Conservation (phyloP, 805 yeast species). For the Yarrowia alimentaria region DNA sequence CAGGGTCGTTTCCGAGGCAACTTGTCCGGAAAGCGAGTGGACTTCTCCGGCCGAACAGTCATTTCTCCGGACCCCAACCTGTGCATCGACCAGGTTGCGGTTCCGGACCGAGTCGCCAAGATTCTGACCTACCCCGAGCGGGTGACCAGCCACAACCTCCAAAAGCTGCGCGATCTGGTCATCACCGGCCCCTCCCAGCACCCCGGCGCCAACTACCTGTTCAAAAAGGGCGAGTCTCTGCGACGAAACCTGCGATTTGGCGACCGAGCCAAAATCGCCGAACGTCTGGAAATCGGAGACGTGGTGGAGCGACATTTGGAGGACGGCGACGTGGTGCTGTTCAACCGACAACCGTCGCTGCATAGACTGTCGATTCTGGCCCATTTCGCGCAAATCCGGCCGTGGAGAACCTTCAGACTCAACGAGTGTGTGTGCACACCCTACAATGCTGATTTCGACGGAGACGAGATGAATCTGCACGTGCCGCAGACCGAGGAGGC, state of each 20-base stretch:
- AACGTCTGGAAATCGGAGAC: constrained; percentile 78
- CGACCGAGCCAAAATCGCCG: constrained; percentile 74
- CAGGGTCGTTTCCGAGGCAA: constrained; percentile 99
- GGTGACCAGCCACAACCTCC: constrained; percentile 82
- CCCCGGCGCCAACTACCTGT: constrained; percentile 94
- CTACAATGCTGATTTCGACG: constrained; percentile 98
- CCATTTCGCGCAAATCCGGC: constrained; percentile 93
- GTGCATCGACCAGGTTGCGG: constrained; percentile 95
- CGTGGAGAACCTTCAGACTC: constrained; percentile 96
- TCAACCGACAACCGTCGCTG: constrained; percentile 96
- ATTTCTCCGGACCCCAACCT: constrained; percentile 98
- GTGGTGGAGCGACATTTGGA: constrained; percentile 94
- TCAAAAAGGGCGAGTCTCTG: constrained; percentile 78
- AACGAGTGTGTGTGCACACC: constrained; percentile 99
- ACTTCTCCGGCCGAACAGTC: constrained; percentile 96
- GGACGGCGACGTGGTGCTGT: constrained; percentile 93
- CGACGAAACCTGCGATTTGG: constrained; percentile 89
- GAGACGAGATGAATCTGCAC: constrained; percentile 98
- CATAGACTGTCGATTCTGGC: constrained; percentile 92
- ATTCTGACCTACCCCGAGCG: constrained; percentile 94
- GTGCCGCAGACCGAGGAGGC: constrained; percentile 99
- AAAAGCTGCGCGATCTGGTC: constrained; percentile 70
- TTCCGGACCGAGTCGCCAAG: constrained; percentile 95
- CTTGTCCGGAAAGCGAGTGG: constrained; percentile 96
- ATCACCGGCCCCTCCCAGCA: constrained; percentile 82